Base-by-base conservation (phyloP, 495 filamentous ascomycete genomes). In the Aspergillus affinis region DNA sequence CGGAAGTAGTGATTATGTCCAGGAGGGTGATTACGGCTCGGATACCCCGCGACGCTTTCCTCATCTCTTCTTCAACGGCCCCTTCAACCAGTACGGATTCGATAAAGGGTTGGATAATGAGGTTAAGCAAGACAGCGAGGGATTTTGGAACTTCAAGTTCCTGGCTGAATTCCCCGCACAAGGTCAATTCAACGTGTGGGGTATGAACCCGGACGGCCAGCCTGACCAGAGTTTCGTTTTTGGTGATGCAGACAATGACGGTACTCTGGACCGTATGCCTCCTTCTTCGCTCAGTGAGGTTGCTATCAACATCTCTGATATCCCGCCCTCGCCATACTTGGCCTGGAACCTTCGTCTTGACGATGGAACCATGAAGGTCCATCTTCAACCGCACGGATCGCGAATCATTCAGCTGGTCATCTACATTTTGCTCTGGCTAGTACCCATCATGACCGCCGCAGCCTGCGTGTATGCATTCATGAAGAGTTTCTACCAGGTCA, bases 141-240 rank as follows among this genome's bases (percentile, higher is more conserved):
- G 83, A 12, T 73, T 74, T 7, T 90, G 87, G 87, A 74, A 80
- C 19, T 81, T 82, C 65, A 75, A 84, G 53, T 85, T 86, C 62
- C 81, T 88, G 81, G 73, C 81, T 4, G 87, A 90, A 62, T 89
- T 81, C 81, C 87, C 87, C 12, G 78, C 82, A 13, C 72, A 79
- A 46, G 85, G 86, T 61, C 84, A 87, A 60, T 72, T 89, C 59
- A 90, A 88, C 62, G 75, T 84, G 2, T 90, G 87, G 87, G 87
- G 87, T 45, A 84, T 88, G 62, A 86, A 89, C 62, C 79, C 81
- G 0, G 81, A 88, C 69, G 85, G 86, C 17, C 72, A 83, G 62
- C 86, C 87, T 3, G 86, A 89, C 61, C 72, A 84, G 52, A 80
- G 79, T 17, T 79, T 74, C 32, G 75, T 87, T 4, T 81, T 77